These are phyloP conservation scores for Verbascum thapsus DNA, from an alignment of 257 asterid genomes.

Conservation along the genomic window DNA sequence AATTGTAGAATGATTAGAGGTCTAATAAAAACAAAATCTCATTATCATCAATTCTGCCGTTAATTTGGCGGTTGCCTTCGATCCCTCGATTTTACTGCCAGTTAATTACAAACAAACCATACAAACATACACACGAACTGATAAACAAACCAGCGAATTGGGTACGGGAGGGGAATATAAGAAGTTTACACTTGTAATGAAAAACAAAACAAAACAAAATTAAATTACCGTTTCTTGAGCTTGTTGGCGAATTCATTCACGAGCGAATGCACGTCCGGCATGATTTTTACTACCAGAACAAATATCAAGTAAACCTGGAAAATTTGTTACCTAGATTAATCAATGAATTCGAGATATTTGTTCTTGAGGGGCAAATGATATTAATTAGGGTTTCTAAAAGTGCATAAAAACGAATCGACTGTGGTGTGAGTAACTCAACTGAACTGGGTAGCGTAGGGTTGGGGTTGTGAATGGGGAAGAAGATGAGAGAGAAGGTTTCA, in stretches of 20 bases:
- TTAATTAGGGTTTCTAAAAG: too few species aligned
- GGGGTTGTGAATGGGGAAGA: too few species aligned
- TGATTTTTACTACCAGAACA: neutral
- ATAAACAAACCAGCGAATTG: neutral
- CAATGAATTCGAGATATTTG: too few species aligned
- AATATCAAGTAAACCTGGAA: neutral
- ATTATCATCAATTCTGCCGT: constrained; percentile 90
- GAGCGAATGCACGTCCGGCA: constrained; percentile 13
- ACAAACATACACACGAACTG: too few species aligned
- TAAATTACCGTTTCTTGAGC: constrained; percentile 18
- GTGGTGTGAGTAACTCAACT: too few species aligned
- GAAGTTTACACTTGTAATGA: neutral
- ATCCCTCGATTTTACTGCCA: constrained; percentile 91
- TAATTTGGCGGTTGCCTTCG: constrained; percentile 88
- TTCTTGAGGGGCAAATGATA: too few species aligned
- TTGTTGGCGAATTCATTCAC: constrained; percentile 7
- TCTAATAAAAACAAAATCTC: too few species aligned
- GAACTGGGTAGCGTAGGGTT: too few species aligned
- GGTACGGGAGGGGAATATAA: neutral
- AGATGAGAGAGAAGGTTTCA: too few species aligned
- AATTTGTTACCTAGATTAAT: too few species aligned
- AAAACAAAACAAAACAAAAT: neutral
- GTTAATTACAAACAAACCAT: constrained; percentile 6
- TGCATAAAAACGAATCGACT: too few species aligned
- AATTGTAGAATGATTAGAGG: too few species aligned